A percentile compares a stretch with the other conserved stretches of the same genome.
Evolutionary conservation across 768 basidiomycete species (phyloP).

Genomic region (Infundibulicybe gibba): DNA sequence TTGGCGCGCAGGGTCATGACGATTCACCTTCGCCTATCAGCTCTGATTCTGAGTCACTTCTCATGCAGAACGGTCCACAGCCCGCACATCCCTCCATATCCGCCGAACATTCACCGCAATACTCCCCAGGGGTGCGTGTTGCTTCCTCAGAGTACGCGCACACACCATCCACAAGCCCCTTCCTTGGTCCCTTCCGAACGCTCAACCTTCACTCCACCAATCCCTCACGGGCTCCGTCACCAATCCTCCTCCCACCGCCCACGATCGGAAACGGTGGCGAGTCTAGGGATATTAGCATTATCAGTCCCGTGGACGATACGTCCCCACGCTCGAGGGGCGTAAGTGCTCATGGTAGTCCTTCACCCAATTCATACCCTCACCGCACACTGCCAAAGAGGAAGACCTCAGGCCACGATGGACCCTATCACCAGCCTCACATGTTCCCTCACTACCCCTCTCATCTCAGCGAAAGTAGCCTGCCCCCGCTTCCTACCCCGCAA

Average conservation of each 20-base stretch:
- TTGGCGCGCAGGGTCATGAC: conserved; percentile 31
- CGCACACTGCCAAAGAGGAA: conserved; percentile 7
- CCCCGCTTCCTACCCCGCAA: conserved; percentile 51
- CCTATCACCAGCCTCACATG: conserved; percentile 9
- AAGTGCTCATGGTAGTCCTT: conserved; percentile 27
- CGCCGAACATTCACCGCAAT: conserved; percentile 16
- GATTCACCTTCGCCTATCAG: conserved; percentile 70
- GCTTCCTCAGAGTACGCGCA: conserved; percentile 28
- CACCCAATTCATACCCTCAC: conserved; percentile 11
- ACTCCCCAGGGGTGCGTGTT: conserved; percentile 5
- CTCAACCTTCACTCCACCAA: conserved; percentile 71
- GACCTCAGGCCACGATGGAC: conserved; percentile 13
- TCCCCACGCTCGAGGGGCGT: conserved; percentile 14
- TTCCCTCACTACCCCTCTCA: conserved; percentile 19
- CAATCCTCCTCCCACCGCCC: conserved; percentile 60
- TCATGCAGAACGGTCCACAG: conserved; percentile 26
- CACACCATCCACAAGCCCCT: conserved; percentile 77
- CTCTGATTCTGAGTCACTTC: conserved; percentile 56
- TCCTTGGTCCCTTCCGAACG: conserved; percentile 73
- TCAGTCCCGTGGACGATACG: neutral
- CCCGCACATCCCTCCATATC: conserved; percentile 28
- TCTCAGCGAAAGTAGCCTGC: conserved; percentile 14
- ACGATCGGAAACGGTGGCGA: conserved; percentile 10
- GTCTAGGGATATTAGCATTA: conserved; percentile 12
- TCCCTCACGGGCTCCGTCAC: conserved; percentile 69